These are phyloP conservation scores for Ophiostoma tasmaniense DNA, from an alignment of 2,329 filamentous ascomycete genomes.

Conservation along the genomic window DNA sequence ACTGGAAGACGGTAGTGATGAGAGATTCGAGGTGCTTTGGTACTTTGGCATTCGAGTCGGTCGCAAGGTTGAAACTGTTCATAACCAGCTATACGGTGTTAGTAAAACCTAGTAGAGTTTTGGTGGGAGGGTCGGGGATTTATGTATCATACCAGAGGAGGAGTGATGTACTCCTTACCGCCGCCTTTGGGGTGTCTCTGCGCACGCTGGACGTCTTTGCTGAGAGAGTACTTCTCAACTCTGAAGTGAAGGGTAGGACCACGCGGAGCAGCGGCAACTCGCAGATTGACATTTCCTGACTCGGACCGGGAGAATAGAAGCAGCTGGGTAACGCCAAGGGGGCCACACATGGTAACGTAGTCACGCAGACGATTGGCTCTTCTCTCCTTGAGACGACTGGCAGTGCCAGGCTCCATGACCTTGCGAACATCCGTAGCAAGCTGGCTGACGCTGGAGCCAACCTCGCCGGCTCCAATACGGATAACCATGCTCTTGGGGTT, in stretches of 20 bases:
- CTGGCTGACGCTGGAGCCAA: slow-evolving; percentile 85
- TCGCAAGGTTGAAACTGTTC: slow-evolving; percentile 80
- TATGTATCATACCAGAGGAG: slow-evolving; percentile 56
- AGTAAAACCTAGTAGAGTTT: slow-evolving; percentile 17
- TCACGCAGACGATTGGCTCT: slow-evolving; percentile 81
- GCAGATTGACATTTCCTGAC: slow-evolving; percentile 84
- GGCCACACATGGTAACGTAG: slow-evolving; percentile 91
- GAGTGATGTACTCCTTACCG: slow-evolving; percentile 75
- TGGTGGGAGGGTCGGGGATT: not conserved
- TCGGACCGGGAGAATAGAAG: slow-evolving; percentile 87
- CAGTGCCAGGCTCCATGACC: slow-evolving; percentile 95
- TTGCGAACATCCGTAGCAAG: slow-evolving; percentile 81
- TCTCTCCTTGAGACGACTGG: slow-evolving; percentile 79
- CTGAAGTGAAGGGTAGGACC: slow-evolving; percentile 91
- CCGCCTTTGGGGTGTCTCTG: slow-evolving; percentile 75
- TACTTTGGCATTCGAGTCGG: slow-evolving; percentile 58
- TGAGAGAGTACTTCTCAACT: slow-evolving; percentile 88
- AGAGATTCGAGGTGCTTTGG: slow-evolving; percentile 91
- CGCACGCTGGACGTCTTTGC: slow-evolving; percentile 78
- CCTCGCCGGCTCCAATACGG: slow-evolving; percentile 86
- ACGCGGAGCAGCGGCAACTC: slow-evolving; percentile 76
- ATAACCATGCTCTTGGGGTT: slow-evolving; percentile 97
- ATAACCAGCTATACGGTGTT: slow-evolving; percentile 63
- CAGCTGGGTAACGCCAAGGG: slow-evolving; percentile 84
- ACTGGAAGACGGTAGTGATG: slow-evolving; percentile 90